These are phyloP conservation scores for Dictyostelium citrinum DNA, from an alignment of 78 protist species.

Conservation along the genomic window DNA sequence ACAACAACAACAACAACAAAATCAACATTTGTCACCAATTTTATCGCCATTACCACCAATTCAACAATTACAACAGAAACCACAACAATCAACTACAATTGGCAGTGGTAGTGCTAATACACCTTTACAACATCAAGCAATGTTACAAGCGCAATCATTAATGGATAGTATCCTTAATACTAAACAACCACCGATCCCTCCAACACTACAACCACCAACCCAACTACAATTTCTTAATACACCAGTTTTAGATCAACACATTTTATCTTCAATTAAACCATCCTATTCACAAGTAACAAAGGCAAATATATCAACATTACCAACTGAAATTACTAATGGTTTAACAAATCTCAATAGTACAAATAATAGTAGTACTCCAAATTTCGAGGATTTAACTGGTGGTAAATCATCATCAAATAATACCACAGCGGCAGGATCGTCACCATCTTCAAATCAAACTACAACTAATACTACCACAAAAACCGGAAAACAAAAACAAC, in stretches of 20 bases:
- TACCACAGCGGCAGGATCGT: not conserved
- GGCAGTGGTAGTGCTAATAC: not conserved
- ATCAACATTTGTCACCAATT: not conserved
- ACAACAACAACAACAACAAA: conserved; percentile 31
- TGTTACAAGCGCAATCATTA: conserved; percentile 1
- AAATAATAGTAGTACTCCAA: not conserved
- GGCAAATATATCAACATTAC: not conserved
- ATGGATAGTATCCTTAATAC: not conserved
- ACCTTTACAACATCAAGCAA: conserved; percentile 17
- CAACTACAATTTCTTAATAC: not conserved
- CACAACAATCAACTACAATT: not conserved
- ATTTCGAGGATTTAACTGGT: not conserved
- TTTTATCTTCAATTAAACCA: not conserved
- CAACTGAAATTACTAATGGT: not conserved
- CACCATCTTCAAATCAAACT: not conserved
- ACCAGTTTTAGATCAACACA: conserved; percentile 12
- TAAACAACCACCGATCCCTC: not conserved
- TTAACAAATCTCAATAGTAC: not conserved
- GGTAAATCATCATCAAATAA: not conserved
- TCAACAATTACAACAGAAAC: not conserved
- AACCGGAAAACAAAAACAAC: not conserved
- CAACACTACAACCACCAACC: conserved; percentile 1
- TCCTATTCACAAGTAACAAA: not conserved
- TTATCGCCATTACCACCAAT: not conserved
- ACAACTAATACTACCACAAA: not conserved